Conservation (phyloP, 305 asterid species). For the Fraxinus latifolia region DNA sequence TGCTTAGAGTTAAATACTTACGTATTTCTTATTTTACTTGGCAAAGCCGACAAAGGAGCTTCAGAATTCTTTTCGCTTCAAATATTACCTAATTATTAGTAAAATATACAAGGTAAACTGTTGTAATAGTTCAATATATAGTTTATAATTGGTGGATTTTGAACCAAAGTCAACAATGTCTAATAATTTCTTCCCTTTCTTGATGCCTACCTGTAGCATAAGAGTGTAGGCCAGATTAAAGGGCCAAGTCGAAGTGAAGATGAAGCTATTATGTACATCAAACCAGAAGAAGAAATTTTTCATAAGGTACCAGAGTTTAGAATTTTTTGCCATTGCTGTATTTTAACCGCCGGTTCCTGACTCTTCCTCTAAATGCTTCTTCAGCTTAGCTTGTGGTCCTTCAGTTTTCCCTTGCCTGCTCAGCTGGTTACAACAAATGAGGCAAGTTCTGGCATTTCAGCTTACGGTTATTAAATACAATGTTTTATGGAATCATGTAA, state of each 20-base stretch:
- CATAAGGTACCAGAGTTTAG: constrained; percentile 43
- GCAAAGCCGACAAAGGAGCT: constrained; percentile 76
- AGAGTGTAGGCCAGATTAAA: constrained; percentile 42
- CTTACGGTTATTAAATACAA: not conserved
- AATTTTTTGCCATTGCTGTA: constrained; percentile 4
- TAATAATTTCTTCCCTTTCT: constrained; percentile 12
- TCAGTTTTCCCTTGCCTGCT: constrained; percentile 59
- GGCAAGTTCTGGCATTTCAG: constrained; percentile 39
- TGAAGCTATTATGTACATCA: constrained; percentile 52
- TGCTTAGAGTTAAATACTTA: constrained; percentile 16
- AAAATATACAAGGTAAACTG: constrained; percentile 71
- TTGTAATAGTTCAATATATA: constrained; percentile 1
- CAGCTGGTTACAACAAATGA: constrained; percentile 59
- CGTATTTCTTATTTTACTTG: constrained; percentile 30
- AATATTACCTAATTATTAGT: constrained; percentile 61
- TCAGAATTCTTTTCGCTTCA: constrained; percentile 60
- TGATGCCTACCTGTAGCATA: constrained; percentile 43
- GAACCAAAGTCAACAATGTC: not conserved
- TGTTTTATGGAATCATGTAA: not conserved
- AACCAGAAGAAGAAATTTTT: constrained; percentile 76
- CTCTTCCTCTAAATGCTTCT: constrained; percentile 28
- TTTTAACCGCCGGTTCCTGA: constrained; percentile 16
- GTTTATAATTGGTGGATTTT: not conserved
- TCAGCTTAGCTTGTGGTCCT: constrained; percentile 92
- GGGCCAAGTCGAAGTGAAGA: constrained; percentile 38